Conservation (phyloP, 2,329 filamentous ascomycete species). For the Penicillium frequentans region DNA sequence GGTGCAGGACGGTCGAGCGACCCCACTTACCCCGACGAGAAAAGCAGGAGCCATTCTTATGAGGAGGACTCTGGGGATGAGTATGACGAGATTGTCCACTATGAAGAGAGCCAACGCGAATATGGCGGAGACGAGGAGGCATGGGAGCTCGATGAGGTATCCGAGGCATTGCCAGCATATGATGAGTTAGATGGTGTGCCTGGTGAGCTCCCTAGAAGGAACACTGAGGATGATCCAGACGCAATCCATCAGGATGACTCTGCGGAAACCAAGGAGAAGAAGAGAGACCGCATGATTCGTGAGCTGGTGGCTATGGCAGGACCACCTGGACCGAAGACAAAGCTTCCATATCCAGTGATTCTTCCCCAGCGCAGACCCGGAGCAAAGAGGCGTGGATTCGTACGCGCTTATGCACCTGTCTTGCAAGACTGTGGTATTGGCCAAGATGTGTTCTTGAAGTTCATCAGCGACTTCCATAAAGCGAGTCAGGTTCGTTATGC, state of each 20-base stretch:
- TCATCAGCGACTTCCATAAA: conserved; percentile 6
- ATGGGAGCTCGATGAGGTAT: conserved; percentile 14
- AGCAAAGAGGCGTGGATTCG: conserved; percentile 9
- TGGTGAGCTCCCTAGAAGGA: background rate
- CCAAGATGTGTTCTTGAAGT: conserved; percentile 11
- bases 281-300: conserved; percentile 7
- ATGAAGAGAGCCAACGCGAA: background rate
- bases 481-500: conserved; percentile 7
- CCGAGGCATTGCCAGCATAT: conserved; percentile 4
- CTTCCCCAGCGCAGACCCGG: conserved; percentile 13
- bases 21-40: background rate
- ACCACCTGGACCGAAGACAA: background rate
- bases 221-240: background rate
- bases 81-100: background rate
- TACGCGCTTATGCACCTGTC: conserved; percentile 12
- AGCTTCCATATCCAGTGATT: conserved; percentile 11
- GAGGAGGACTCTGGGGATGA: conserved; percentile 4
- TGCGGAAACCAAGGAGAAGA: conserved; percentile 4
- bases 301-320: conserved; percentile 10
- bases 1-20: background rate
- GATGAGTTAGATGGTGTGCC: background rate
- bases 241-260: background rate
- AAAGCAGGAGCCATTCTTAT: background rate
- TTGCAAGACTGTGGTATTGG: conserved; percentile 7
- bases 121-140: conserved; percentile 4